phyloP scores from a whole-genome alignment of 257 asterid genomes.

The Lycium ferocissimum region DNA sequence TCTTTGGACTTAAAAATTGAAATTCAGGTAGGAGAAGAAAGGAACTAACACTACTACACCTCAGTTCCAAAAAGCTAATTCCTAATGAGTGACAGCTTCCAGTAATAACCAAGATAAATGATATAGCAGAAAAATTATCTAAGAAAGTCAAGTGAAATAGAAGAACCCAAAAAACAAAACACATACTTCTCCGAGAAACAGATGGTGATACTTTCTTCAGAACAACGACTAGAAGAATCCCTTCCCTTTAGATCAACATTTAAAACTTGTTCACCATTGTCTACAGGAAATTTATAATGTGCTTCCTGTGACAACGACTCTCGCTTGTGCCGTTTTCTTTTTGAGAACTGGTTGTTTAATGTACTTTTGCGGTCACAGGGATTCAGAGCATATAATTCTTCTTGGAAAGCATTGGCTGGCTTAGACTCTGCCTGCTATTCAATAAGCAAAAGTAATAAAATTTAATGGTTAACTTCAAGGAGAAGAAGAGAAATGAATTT shows the following conservation, averaged over 20 bases:
- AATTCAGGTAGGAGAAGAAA: not conserved
- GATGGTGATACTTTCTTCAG: not conserved
- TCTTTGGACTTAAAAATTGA: not conserved
- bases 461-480: slow-evolving; percentile 13
- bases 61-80: not conserved
- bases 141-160: not conserved
- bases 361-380: not conserved
- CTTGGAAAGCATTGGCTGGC: slow-evolving; percentile 8
- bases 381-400: slow-evolving; percentile 6
- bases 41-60: not conserved
- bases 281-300: slow-evolving; percentile 12
- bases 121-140: not conserved
- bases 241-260: slow-evolving; percentile 7
- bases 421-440: slow-evolving; percentile 19
- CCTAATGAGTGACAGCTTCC: not conserved
- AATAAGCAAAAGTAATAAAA: not conserved
- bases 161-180: not conserved
- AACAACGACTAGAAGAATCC: not conserved
- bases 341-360: slow-evolving; percentile 14
- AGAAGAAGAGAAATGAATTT: slow-evolving; percentile 16
- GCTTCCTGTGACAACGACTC: slow-evolving; percentile 1
- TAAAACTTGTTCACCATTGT: not conserved
- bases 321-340: slow-evolving; percentile 5
- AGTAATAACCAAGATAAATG: slow-evolving; percentile 19
- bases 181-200: slow-evolving; percentile 17